Evolutionary conservation across 2,329 filamentous ascomycete species (phyloP).

Genomic region (Plectosphaerella plurivora): DNA sequence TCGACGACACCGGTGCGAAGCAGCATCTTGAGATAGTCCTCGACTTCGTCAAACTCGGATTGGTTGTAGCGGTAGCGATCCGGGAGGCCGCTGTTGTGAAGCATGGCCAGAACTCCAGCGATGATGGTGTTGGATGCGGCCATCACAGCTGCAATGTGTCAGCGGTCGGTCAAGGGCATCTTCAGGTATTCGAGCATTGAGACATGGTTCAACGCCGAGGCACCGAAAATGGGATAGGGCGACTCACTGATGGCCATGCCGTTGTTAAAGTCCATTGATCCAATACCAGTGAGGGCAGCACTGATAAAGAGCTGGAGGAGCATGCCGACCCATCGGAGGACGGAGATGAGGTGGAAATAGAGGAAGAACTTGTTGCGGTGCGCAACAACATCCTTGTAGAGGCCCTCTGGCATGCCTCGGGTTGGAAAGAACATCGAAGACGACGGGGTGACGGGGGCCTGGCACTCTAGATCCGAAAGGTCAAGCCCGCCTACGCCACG

Average conservation of each 20-base stretch:
- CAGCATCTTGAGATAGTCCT: constrained; percentile 45
- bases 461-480: constrained; percentile 34
- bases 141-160: constrained; percentile 25
- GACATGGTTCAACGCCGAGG: no score
- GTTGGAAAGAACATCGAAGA: constrained; percentile 39
- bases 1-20: constrained; percentile 43
- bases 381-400: constrained; percentile 43
- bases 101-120: constrained; percentile 43
- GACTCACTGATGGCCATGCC: constrained; percentile 29
- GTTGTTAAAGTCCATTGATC: constrained; percentile 30
- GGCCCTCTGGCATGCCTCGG: constrained; percentile 39
- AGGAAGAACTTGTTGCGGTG: constrained; percentile 40
- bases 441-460: constrained; percentile 32
- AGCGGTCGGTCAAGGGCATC: constrained; percentile 12
- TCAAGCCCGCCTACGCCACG: constrained; percentile 41
- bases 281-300: constrained; percentile 45
- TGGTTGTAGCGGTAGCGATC: constrained; percentile 46
- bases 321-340: constrained; percentile 41
- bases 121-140: constrained; percentile 45
- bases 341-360: constrained; percentile 37
- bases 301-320: constrained; percentile 44
- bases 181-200: no score
- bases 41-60: constrained; percentile 43
- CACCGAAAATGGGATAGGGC: no score
- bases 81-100: constrained; percentile 51